phyloP scores from a whole-genome alignment of 768 basidiomycete genomes.

The Pisolithus microcarpus region DNA sequence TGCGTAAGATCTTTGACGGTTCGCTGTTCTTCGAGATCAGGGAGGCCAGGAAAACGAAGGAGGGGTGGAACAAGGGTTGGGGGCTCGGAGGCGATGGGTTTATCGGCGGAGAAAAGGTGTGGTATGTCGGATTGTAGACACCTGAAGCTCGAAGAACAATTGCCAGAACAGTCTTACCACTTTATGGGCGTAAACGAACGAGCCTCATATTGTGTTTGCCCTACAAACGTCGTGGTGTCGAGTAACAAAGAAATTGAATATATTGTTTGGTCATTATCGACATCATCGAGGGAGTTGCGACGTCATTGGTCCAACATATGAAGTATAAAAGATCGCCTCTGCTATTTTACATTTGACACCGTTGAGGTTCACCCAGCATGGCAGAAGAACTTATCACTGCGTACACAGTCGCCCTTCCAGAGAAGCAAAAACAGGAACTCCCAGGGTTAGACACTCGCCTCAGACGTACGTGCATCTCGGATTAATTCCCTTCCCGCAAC shows the following conservation, averaged over 20 bases:
- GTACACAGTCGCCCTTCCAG: conserved; percentile 29
- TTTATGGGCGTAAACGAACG: neutral
- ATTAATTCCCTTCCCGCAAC: conserved; percentile 12
- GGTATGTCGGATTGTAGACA: conserved; percentile 22
- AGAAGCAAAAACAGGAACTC: conserved; percentile 39
- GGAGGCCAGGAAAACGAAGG: conserved; percentile 11
- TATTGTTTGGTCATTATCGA: conserved; percentile 1
- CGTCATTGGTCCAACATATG: neutral
- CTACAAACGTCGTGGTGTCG: too few species aligned
- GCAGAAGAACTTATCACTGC: conserved; percentile 24
- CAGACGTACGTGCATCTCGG: conserved; percentile 25
- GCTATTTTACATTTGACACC: neutral
- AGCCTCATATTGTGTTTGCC: too few species aligned
- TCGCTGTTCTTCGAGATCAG: conserved; percentile 31
- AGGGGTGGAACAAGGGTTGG: conserved; percentile 25
- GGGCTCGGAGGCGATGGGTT: conserved; percentile 27
- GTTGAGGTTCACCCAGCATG: neutral
- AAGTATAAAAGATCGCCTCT: neutral
- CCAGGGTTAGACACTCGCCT: conserved; percentile 46
- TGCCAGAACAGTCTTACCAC: neutral
- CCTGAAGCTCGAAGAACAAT: neutral
- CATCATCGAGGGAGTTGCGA: neutral
- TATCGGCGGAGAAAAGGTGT: conserved; percentile 22
- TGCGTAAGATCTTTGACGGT: conserved; percentile 36
- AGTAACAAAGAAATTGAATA: neutral